Percentiles rank a stretch among this genome's conserved stretches.
phyloP scores from a whole-genome alignment of 2,329 filamentous ascomycete species.

The Trichoderma sp. region DNA sequence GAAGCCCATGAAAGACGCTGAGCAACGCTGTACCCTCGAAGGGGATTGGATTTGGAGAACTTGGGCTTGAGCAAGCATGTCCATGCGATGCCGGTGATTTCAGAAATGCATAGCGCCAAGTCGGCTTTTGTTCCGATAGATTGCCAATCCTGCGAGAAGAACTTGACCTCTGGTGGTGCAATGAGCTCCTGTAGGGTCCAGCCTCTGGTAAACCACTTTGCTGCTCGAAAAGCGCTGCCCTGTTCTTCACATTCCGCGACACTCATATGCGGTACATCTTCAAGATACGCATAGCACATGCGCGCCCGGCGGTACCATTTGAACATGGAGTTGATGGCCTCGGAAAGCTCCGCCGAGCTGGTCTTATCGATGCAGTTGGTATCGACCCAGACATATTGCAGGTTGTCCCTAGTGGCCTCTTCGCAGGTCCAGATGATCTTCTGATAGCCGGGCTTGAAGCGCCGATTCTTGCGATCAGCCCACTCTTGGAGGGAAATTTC shows the following conservation, averaged over 20 bases:
- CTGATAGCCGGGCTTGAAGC: background rate
- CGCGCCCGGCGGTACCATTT: background rate
- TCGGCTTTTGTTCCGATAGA: background rate
- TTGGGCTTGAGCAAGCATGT: conserved; percentile 1
- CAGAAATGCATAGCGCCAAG: conserved; percentile 3
- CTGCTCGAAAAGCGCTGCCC: background rate
- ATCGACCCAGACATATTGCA: background rate
- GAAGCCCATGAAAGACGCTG: conserved; percentile 34
- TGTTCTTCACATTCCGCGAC: background rate
- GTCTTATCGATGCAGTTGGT: conserved; percentile 17
- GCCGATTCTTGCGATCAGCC: background rate
- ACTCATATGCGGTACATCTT: background rate
- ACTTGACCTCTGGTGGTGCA: conserved; percentile 22
- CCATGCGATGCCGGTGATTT: conserved; percentile 12
- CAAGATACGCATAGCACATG: conserved; percentile 1
- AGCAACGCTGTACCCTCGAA: conserved; percentile 23
- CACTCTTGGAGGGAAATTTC: background rate
- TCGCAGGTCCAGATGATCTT: background rate
- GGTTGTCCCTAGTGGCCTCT: conserved; percentile 1
- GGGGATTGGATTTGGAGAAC: conserved; percentile 13
- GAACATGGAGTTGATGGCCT: conserved; percentile 27
- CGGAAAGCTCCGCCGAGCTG: conserved; percentile 23
- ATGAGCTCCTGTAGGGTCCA: conserved; percentile 33
- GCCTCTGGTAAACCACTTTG: conserved; percentile 29
- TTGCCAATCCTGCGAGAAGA: conserved; percentile 21